These are phyloP conservation scores for Apiotrichum veenhuisii DNA, from an alignment of 1,284 basidiomycete genomes.

Conservation along the genomic window DNA sequence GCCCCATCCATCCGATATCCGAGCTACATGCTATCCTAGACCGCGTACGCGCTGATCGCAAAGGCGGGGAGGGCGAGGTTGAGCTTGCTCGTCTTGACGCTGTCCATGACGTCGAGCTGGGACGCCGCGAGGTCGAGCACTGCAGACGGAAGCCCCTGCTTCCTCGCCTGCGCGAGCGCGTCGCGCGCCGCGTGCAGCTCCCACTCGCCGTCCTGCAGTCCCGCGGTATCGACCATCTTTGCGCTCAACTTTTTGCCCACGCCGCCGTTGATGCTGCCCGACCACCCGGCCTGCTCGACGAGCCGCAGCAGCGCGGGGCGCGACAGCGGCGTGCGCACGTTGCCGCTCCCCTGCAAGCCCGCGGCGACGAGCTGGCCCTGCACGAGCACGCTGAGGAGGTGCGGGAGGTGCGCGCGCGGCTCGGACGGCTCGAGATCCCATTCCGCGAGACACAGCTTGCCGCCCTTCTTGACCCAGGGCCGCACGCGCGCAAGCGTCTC, in stretches of 20 bases:
- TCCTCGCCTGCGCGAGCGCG: not conserved
- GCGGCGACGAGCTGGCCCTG: not conserved
- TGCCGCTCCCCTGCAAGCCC: not conserved
- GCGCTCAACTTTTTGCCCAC: not conserved
- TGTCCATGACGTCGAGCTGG: not conserved
- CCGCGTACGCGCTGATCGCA: not conserved
- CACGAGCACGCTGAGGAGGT: constrained; percentile 4
- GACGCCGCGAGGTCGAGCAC: not conserved
- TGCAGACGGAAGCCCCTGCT: not conserved
- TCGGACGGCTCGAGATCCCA: constrained; percentile 2
- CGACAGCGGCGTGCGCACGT: constrained; percentile 2
- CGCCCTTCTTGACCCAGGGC: not conserved
- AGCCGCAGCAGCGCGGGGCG: not conserved
- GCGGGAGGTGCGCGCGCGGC: constrained; percentile 1
- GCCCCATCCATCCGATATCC: too few species aligned
- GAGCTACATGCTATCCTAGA: too few species aligned
- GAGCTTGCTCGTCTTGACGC: not conserved
- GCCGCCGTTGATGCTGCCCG: not conserved
- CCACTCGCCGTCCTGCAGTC: constrained; percentile 6
- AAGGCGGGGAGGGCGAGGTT: not conserved
- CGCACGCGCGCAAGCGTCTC: not conserved
- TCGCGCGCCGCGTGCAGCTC: not conserved
- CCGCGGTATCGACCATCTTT: not conserved
- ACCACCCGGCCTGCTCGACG: not conserved
- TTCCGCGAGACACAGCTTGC: constrained; percentile 8